These are phyloP conservation scores for Fusarium hostae DNA, from an alignment of 2,329 filamentous ascomycete species.

Conservation along the genomic window DNA sequence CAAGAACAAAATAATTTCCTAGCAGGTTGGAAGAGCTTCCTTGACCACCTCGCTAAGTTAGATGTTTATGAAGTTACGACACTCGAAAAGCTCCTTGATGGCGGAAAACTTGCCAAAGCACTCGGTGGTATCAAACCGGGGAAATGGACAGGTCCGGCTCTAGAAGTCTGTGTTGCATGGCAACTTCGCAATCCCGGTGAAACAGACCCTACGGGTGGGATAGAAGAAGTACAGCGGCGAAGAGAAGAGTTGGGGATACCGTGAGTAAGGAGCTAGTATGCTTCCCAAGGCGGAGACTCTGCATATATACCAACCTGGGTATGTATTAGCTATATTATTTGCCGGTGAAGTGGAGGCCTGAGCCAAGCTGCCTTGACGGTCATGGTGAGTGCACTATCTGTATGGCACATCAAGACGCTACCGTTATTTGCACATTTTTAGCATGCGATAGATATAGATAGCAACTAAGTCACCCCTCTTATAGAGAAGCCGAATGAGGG, in stretches of 20 bases:
- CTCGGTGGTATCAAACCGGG: slow-evolving; percentile 77
- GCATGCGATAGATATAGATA: not conserved
- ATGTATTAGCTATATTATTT: not conserved
- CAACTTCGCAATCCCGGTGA: slow-evolving; percentile 82
- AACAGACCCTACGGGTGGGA: slow-evolving; percentile 66
- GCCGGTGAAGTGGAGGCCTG: not conserved
- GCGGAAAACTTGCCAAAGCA: slow-evolving; percentile 75
- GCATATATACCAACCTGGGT: not conserved
- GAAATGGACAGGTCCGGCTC: slow-evolving; percentile 83
- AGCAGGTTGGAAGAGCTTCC: slow-evolving; percentile 63
- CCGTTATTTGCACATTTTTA: not conserved
- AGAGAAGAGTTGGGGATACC: slow-evolving; percentile 63
- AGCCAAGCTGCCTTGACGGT: not conserved
- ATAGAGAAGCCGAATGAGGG: not conserved
- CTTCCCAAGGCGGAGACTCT: not conserved
- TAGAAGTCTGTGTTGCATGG: slow-evolving; percentile 87
- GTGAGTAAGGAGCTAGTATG: not conserved
- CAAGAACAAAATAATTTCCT: slow-evolving; percentile 60
- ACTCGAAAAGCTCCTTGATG: slow-evolving; percentile 76
- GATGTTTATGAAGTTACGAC: slow-evolving; percentile 68
- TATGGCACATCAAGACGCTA: not conserved
- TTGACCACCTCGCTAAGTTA: slow-evolving; percentile 65
- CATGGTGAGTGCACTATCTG: not conserved
- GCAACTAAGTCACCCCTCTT: not conserved
- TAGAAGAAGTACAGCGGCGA: slow-evolving; percentile 67